These are phyloP conservation scores for Ceratocystiopsis sp. DNA, from an alignment of 2,329 filamentous ascomycete genomes.

Conservation along the genomic window DNA sequence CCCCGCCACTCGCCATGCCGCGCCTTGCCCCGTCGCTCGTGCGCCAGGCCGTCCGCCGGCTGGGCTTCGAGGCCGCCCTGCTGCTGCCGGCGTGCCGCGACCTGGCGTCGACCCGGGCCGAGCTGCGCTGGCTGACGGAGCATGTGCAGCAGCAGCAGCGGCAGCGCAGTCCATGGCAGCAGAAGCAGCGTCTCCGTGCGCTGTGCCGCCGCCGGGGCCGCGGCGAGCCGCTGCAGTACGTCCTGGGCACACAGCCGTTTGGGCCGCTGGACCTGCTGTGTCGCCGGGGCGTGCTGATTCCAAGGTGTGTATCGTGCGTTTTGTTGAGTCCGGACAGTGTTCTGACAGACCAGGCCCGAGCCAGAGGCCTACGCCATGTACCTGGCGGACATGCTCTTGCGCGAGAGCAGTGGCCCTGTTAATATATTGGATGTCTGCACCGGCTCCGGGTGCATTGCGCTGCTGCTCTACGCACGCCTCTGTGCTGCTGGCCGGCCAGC, in stretches of 20 bases:
- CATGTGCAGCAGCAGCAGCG: conserved; percentile 23
- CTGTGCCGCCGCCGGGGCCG: conserved; percentile 32
- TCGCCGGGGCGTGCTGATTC: conserved; percentile 65
- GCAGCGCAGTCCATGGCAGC: too few relatives aligned
- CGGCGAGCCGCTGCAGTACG: conserved; percentile 74
- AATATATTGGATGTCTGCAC: conserved; percentile 74
- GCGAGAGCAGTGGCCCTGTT: conserved; percentile 18
- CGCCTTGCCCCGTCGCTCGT: conserved; percentile 43
- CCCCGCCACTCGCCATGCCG: conserved; percentile 30
- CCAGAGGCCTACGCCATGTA: conserved; percentile 51
- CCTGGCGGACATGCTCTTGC: conserved; percentile 23
- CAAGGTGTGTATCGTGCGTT: conserved; percentile 32
- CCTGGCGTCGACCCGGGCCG: conserved; percentile 44
- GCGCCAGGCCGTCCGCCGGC: conserved; percentile 28
- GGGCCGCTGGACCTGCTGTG: conserved; percentile 67
- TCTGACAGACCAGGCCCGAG: conserved; percentile 30
- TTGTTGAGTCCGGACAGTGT: not conserved
- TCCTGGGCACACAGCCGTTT: conserved; percentile 79
- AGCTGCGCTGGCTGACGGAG: conserved; percentile 57
- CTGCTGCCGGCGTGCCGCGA: conserved; percentile 49
- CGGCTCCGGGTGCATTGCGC: conserved; percentile 76
- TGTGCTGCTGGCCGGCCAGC: conserved; percentile 21
- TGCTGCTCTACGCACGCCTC: conserved; percentile 49
- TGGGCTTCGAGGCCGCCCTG: conserved; percentile 37
- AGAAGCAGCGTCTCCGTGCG: conserved; percentile 13